Evolutionary conservation across 371 early-diverging fungal genomes (phyloP).

Genomic region (Haplosporangium sp.): DNA sequence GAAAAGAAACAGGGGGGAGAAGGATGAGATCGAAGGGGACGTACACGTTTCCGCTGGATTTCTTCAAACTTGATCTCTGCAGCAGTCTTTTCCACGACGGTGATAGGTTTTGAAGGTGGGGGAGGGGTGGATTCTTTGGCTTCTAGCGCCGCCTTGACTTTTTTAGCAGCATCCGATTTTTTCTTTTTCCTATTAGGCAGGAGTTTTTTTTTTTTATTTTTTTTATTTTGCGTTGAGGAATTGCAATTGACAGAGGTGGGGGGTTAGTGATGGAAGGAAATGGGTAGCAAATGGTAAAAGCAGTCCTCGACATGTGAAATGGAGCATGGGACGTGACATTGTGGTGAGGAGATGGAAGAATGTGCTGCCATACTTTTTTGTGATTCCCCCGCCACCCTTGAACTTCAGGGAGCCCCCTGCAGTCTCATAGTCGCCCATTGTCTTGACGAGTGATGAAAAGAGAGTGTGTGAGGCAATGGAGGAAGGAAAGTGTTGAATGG

Average conservation of each 20-base stretch:
- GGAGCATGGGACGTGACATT: background rate
- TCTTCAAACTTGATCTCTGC: conserved; percentile 75
- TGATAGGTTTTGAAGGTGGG: conserved; percentile 46
- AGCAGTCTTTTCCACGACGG: conserved; percentile 65
- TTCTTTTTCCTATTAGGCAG: conserved; percentile 55
- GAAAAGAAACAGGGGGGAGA: too few species aligned
- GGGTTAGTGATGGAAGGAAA: too few species aligned
- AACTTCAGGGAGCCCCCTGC: conserved; percentile 69
- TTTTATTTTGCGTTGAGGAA: too few species aligned
- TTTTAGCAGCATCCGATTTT: conserved; percentile 62
- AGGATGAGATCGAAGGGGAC: too few species aligned
- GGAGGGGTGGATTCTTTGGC: conserved; percentile 52
- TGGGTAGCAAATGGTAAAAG: background rate
- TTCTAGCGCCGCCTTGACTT: conserved; percentile 61
- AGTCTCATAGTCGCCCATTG: conserved; percentile 59
- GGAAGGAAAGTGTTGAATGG: conserved; percentile 1
- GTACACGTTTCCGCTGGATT: conserved; percentile 65
- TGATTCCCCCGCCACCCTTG: conserved; percentile 64
- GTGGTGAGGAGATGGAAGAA: background rate
- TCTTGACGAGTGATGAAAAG: background rate
- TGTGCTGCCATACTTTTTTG: conserved; percentile 61
- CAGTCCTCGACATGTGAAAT: conserved; percentile 3
- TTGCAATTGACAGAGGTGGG: too few species aligned
- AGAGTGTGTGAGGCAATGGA: background rate
- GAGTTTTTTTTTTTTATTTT: background rate